Percentiles rank a stretch among this genome's conserved stretches.
These are phyloP conservation scores for Boletus rubroflammeus DNA, from an alignment of 768 basidiomycete genomes.

Conservation along the genomic window DNA sequence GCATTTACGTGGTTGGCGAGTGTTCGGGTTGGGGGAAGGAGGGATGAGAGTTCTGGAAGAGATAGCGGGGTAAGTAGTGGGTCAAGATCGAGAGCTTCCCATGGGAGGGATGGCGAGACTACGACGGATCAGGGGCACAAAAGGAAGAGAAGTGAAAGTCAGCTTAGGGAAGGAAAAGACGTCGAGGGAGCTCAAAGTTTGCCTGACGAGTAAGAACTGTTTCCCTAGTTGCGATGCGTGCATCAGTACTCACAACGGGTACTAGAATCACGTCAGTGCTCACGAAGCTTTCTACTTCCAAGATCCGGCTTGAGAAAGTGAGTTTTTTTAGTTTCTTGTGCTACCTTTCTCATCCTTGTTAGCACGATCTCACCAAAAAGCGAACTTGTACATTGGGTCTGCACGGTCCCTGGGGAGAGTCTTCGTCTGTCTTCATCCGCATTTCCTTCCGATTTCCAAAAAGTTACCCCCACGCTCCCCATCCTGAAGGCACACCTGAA, in stretches of 20 bases:
- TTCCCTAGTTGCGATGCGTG: not conserved
- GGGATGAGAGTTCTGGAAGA: conserved; percentile 55
- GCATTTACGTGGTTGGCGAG: conserved; percentile 69
- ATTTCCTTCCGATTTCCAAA: conserved; percentile 87
- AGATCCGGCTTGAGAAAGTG: conserved; percentile 86
- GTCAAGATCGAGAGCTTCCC: conserved; percentile 41
- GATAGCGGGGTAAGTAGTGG: conserved; percentile 44
- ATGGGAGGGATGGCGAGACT: conserved; percentile 15
- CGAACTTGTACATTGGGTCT: conserved; percentile 83
- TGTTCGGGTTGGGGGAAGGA: conserved; percentile 58
- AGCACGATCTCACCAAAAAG: conserved; percentile 69
- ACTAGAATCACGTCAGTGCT: conserved; percentile 70
- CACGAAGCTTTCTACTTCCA: conserved; percentile 58
- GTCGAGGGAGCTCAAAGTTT: conserved; percentile 46
- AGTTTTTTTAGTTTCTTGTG: conserved; percentile 5
- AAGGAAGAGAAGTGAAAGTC: conserved; percentile 48
- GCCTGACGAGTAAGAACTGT: conserved; percentile 64
- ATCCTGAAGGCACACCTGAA: conserved; percentile 64
- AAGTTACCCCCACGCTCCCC: conserved; percentile 62
- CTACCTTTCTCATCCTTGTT: conserved; percentile 5
- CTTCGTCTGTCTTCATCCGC: conserved; percentile 78
- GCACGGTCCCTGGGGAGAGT: conserved; percentile 89
- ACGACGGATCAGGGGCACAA: conserved; percentile 11
- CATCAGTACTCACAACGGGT: not conserved
- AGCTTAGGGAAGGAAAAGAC: conserved; percentile 31